phyloP scores from a whole-genome alignment of 352 stramenopile genomes.

The Phytophthora pluvialis region DNA sequence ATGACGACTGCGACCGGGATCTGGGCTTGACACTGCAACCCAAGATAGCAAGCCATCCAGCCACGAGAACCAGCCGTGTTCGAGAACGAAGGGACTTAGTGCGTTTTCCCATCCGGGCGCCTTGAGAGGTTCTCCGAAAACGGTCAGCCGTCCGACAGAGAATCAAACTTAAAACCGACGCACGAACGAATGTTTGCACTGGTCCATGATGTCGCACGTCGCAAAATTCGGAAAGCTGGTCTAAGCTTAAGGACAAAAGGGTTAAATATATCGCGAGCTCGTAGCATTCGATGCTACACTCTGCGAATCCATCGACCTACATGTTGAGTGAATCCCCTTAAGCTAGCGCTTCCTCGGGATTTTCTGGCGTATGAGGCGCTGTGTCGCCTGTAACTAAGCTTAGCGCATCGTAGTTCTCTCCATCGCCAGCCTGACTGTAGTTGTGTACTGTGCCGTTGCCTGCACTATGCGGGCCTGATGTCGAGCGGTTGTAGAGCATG shows the following conservation, averaged over 20 bases:
- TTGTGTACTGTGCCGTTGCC: no score
- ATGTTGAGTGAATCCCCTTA: not conserved
- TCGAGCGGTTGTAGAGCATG: slow-evolving; percentile 29
- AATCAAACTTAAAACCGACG: slow-evolving; percentile 16
- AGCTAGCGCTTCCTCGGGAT: not conserved
- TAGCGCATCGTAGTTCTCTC: not conserved
- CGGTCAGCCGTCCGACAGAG: slow-evolving; percentile 21
- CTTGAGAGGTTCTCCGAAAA: not conserved
- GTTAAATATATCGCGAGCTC: no score
- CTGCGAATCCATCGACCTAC: no score
- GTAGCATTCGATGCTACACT: no score
- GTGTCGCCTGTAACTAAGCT: not conserved
- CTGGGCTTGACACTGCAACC: not conserved
- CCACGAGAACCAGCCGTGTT: slow-evolving; percentile 1
- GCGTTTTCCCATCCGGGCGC: not conserved
- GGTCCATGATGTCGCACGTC: slow-evolving; percentile 5
- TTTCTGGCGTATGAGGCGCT: slow-evolving; percentile 12
- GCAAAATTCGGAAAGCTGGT: slow-evolving; percentile 16
- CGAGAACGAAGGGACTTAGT: not conserved
- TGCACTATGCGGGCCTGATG: not conserved
- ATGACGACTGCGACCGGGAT: slow-evolving; percentile 27
- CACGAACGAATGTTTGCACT: slow-evolving; percentile 4
- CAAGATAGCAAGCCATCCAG: slow-evolving; percentile 11
- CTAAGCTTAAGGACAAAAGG: no score
- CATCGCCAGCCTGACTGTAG: not conserved